A percentile compares a stretch with the other conserved stretches of the same genome.
Conservation (phyloP, 169 alveolate species). For the Besnoitia besnoiti region DNA sequence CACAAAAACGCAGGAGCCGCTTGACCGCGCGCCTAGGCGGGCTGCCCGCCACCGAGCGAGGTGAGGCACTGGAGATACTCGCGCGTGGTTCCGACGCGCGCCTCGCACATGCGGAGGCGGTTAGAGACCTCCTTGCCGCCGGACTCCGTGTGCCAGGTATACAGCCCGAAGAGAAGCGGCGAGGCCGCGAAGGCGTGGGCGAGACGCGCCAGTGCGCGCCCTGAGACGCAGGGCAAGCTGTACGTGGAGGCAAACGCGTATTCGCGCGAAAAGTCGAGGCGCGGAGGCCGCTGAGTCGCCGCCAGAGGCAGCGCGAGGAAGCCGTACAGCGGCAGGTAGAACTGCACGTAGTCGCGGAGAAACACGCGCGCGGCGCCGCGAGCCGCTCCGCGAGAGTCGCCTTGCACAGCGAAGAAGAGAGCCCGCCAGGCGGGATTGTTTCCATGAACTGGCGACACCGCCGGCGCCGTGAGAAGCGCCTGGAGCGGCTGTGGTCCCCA, state of each 20-base stretch:
- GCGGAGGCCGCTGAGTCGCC: not conserved
- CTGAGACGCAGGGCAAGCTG: not conserved
- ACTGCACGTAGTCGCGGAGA: not conserved
- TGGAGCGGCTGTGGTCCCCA: not conserved
- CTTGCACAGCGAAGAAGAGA: not conserved
- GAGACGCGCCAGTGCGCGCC: not conserved
- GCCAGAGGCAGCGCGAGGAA: not conserved
- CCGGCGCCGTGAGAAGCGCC: not conserved
- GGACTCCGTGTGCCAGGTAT: not conserved
- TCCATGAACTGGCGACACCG: constrained; percentile 2
- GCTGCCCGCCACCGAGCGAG: too few relatives aligned
- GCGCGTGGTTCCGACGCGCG: not conserved
- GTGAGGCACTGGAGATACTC: not conserved
- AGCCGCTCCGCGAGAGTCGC: not conserved
- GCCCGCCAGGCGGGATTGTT: constrained; percentile 10
- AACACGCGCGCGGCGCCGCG: not conserved
- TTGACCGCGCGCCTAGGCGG: too few relatives aligned
- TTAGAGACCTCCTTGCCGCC: not conserved
- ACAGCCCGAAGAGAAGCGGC: not conserved
- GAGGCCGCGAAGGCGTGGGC: not conserved
- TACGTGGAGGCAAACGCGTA: not conserved
- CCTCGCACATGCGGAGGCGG: constrained; percentile 32
- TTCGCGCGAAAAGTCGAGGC: not conserved
- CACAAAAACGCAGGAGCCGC: too few relatives aligned
- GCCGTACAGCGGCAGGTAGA: constrained; percentile 11